phyloP scores from a whole-genome alignment of 805 yeast species.

The Wickerhamiella domercqiae region DNA sequence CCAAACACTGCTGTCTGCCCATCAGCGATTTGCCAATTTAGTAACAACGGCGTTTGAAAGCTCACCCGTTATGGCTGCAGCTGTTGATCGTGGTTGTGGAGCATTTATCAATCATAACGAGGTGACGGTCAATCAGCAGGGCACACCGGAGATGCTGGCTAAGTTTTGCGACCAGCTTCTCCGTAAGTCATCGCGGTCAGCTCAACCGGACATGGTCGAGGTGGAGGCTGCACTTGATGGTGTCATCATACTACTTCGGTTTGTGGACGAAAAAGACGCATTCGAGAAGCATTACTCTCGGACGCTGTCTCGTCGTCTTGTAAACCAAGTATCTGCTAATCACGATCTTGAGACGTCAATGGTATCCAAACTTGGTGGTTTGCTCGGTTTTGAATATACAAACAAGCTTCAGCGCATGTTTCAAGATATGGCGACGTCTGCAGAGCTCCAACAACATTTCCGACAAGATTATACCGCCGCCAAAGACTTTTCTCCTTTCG shows the following conservation, averaged over 20 bases:
- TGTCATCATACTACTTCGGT: constrained; percentile 73
- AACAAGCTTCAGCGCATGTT: constrained; percentile 92
- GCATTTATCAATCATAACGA: constrained; percentile 67
- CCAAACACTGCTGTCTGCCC: constrained; percentile 56
- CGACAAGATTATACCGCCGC: constrained; percentile 24
- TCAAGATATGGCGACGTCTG: constrained; percentile 76
- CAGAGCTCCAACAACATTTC: constrained; percentile 50
- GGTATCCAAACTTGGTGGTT: constrained; percentile 73
- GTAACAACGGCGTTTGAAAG: constrained; percentile 53
- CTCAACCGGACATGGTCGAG: constrained; percentile 42
- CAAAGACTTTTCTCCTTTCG: constrained; percentile 34
- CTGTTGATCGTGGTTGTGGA: constrained; percentile 80
- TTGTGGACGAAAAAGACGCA: constrained; percentile 84
- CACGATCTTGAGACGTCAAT: constrained; percentile 74
- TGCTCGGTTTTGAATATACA: constrained; percentile 84
- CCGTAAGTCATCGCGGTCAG: constrained; percentile 54
- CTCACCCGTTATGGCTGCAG: constrained; percentile 66
- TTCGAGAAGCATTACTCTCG: constrained; percentile 89
- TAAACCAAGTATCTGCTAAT: constrained; percentile 70
- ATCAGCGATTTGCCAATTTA: constrained; percentile 48
- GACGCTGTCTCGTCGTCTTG: constrained; percentile 72
- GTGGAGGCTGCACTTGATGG: constrained; percentile 61
- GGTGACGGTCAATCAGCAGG: constrained; percentile 37
- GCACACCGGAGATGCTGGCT: constrained; percentile 81
- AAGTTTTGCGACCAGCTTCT: constrained; percentile 73